These are phyloP conservation scores for Fusarium multiceps DNA, from an alignment of 2,329 filamentous ascomycete species.

Conservation along the genomic window DNA sequence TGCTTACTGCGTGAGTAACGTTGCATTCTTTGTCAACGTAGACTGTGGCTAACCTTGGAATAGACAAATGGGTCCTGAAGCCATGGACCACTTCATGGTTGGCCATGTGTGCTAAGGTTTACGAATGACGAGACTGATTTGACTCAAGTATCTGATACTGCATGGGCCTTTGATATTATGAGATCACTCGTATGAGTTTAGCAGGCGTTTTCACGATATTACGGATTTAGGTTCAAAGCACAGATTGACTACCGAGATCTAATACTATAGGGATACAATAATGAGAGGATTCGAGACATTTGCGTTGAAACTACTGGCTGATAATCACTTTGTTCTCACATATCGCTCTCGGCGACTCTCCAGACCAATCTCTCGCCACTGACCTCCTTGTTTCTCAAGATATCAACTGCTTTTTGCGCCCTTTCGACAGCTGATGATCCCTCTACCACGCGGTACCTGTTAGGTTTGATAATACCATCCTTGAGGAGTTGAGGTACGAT, in stretches of 20 bases:
- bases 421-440: constrained; percentile 54
- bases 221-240: background rate
- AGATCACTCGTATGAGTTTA: background rate
- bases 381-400: constrained; percentile 51
- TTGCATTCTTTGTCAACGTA: background rate
- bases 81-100: constrained; percentile 52
- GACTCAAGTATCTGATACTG: background rate
- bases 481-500: constrained; percentile 63
- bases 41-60: background rate
- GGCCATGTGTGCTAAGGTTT: constrained; percentile 42
- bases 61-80: constrained; percentile 52
- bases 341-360: constrained; percentile 41
- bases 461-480: constrained; percentile 54
- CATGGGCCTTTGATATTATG: background rate
- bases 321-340: background rate
- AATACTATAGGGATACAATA: background rate
- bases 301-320: background rate
- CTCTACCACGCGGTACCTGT: constrained; percentile 56
- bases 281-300: background rate
- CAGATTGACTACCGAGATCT: background rate
- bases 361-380: constrained; percentile 58
- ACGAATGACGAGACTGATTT: background rate
- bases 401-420: constrained; percentile 53
- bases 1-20: constrained; percentile 53
- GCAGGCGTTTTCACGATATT: background rate